Evolutionary conservation across 768 basidiomycete genomes (phyloP).

Genomic region (Leccinum subgranulosum): DNA sequence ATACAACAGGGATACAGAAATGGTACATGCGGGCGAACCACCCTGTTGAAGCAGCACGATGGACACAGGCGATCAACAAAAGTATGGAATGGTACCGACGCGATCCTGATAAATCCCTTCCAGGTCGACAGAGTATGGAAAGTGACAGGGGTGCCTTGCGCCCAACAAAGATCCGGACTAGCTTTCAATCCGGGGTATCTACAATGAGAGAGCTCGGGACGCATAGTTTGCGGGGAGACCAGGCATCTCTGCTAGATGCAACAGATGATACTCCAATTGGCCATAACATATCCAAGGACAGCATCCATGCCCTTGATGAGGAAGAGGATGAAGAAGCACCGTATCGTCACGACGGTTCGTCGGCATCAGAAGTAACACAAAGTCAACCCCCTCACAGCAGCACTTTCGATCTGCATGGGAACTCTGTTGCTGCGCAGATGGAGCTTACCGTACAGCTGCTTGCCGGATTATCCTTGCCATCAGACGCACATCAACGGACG

Average conservation of each 20-base stretch:
- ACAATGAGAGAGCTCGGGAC: slow-evolving; percentile 23
- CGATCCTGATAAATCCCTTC: slow-evolving; percentile 31
- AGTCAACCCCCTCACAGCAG: slow-evolving; percentile 53
- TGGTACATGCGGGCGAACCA: slow-evolving; percentile 87
- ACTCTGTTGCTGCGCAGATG: slow-evolving; percentile 69
- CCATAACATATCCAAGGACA: slow-evolving; percentile 14
- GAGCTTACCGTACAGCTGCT: slow-evolving; percentile 73
- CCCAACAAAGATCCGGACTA: slow-evolving; percentile 28
- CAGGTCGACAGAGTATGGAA: slow-evolving; percentile 41
- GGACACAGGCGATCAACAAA: slow-evolving; percentile 73
- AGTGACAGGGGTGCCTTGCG: slow-evolving; percentile 43
- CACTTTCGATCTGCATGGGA: slow-evolving; percentile 65
- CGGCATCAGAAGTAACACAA: slow-evolving; percentile 40
- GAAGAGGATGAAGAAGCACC: slow-evolving; percentile 30
- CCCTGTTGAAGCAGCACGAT: slow-evolving; percentile 84
- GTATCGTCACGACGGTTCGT: slow-evolving; percentile 44
- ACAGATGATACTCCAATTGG: slow-evolving; percentile 14
- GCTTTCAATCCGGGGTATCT: slow-evolving; percentile 30
- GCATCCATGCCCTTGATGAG: slow-evolving; percentile 26
- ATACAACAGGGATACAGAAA: slow-evolving; percentile 51
- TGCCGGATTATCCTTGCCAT: slow-evolving; percentile 38
- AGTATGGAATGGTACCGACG: slow-evolving; percentile 70
- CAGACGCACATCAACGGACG: slow-evolving; percentile 26
- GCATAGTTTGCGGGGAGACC: slow-evolving; percentile 22
- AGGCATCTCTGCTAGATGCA: slow-evolving; percentile 23